Conservation (phyloP, 2,329 filamentous ascomycete species). For the Balansia obtecta region DNA sequence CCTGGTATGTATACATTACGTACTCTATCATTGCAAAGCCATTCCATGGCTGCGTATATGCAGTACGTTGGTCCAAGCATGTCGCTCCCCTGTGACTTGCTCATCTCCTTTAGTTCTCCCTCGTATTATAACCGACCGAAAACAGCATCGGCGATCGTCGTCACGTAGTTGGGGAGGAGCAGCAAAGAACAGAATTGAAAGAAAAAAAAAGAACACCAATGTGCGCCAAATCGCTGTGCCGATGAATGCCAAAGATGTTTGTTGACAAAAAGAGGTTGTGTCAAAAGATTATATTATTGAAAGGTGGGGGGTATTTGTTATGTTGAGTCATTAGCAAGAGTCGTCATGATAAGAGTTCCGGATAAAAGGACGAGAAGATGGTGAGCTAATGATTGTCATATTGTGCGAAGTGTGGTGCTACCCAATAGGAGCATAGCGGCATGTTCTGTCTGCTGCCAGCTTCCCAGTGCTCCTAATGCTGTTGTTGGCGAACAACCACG, state of each 20-base stretch:
- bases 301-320: slow-evolving; percentile 5
- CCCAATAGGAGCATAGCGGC: background rate
- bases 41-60: slow-evolving; percentile 16
- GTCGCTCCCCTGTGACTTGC: slow-evolving; percentile 1
- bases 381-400: slow-evolving; percentile 1
- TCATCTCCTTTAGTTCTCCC: slow-evolving; percentile 14
- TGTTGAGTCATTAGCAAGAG: slow-evolving; percentile 15
- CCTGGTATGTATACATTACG: slow-evolving; percentile 27
- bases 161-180: background rate
- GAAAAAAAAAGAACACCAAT: slow-evolving; percentile 15
- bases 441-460: background rate
- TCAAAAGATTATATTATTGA: slow-evolving; percentile 20
- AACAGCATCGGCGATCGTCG: background rate
- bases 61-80: slow-evolving; percentile 13
- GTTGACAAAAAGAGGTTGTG: slow-evolving; percentile 11
- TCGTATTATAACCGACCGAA: slow-evolving; percentile 3
- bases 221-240: slow-evolving; percentile 28
- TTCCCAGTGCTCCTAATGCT: background rate
- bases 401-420: background rate
- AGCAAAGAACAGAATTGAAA: background rate
- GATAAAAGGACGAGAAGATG: slow-evolving; percentile 6
- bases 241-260: slow-evolving; percentile 27
- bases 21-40: slow-evolving; percentile 22
- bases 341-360: slow-evolving; percentile 1
- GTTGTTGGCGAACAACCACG: slow-evolving; percentile 26